Conservation (phyloP, 225 moss, liverwort and hornwort genomes). For the Rhytidiadelphus loreus region DNA sequence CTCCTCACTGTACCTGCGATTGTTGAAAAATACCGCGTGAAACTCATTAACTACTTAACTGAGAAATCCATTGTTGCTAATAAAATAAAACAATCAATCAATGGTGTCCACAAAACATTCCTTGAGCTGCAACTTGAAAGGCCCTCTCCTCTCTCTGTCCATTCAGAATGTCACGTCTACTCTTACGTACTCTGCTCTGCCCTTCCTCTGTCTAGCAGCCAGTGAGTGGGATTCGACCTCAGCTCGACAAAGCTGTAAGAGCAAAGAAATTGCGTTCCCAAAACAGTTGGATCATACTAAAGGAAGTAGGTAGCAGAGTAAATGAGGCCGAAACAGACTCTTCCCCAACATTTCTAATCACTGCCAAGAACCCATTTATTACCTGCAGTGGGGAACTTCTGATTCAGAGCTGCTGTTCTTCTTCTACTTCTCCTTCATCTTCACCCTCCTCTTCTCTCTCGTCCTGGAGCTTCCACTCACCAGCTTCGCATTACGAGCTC, state of each 20-base stretch:
- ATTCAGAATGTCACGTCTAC: background rate
- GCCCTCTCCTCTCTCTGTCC: background rate
- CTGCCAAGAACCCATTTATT: background rate
- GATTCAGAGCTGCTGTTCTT: background rate
- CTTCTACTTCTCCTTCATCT: background rate
- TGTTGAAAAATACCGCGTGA: background rate
- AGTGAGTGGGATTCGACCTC: background rate
- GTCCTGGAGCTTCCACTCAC: background rate
- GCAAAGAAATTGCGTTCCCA: background rate
- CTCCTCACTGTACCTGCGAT: background rate
- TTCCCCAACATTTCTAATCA: background rate
- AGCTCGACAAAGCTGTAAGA: background rate
- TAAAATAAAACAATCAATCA: background rate
- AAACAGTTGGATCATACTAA: background rate
- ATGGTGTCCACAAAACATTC: background rate
- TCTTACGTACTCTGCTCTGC: background rate
- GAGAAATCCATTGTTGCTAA: background rate
- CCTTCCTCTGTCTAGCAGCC: background rate
- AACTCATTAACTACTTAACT: no score
- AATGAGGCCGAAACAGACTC: background rate
- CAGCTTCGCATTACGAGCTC: background rate
- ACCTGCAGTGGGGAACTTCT: background rate
- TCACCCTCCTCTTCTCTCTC: background rate
- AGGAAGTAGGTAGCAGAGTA: conserved; percentile 1
- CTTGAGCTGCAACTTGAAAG: background rate